Percentiles rank a stretch among this genome's conserved stretches.
Evolutionary conservation across 208 protist genomes (phyloP).

Genomic region (Naegleria lovaniensis): DNA sequence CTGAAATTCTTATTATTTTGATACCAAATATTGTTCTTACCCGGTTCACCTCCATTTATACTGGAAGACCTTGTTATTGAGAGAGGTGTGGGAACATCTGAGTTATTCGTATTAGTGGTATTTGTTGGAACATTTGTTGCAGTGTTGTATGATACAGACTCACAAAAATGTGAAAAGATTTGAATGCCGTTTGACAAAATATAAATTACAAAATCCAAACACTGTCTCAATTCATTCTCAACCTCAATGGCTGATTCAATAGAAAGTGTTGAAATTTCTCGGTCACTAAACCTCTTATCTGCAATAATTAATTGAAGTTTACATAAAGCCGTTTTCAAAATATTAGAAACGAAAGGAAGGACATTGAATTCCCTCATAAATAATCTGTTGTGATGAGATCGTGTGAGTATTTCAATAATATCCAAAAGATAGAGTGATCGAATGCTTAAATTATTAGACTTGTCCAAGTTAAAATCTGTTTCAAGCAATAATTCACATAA

Average conservation of each 20-base stretch:
- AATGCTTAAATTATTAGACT: neutral
- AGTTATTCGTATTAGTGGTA: neutral
- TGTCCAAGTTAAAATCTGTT: neutral
- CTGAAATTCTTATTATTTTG: neutral
- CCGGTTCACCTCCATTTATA: neutral
- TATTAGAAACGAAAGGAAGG: neutral
- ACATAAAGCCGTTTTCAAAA: neutral
- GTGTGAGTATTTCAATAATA: neutral
- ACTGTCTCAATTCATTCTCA: neutral
- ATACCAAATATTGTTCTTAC: neutral
- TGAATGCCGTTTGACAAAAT: neutral
- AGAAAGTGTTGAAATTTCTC: neutral
- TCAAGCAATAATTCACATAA: neutral
- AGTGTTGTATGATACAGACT: neutral
- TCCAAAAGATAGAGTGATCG: neutral
- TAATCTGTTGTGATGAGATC: neutral
- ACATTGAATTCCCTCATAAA: neutral
- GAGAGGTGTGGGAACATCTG: neutral
- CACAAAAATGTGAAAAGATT: constrained; percentile 10
- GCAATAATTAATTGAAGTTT: neutral
- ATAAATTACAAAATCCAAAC: neutral
- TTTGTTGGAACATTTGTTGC: neutral
- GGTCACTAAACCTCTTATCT: neutral
- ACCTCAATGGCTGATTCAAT: neutral
- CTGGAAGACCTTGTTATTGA: neutral